These are phyloP conservation scores for Aureobasidium uvarum DNA, from an alignment of 2,329 filamentous ascomycete species.

Conservation along the genomic window DNA sequence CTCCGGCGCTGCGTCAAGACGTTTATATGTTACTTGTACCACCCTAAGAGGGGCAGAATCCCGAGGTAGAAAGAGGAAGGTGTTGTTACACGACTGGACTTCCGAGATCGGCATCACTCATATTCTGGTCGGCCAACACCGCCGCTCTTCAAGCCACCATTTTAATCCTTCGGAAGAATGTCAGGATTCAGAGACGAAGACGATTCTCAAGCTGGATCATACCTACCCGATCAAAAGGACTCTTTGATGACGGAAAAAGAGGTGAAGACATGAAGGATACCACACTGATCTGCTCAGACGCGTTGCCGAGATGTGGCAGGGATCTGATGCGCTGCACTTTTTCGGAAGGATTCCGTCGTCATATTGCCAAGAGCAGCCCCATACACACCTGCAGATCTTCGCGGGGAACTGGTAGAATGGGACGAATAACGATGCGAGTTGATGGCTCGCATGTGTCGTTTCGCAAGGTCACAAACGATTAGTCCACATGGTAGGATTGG, in stretches of 20 bases:
- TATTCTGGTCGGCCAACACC: background rate
- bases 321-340: background rate
- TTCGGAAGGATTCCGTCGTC: conserved; percentile 20
- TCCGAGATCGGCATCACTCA: conserved; percentile 17
- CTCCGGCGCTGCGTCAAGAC: background rate
- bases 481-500: background rate
- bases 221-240: background rate
- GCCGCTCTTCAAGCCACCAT: conserved; percentile 4
- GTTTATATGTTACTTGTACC: background rate
- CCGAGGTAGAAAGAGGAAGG: conserved; percentile 19
- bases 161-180: conserved; percentile 7
- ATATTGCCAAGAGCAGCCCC: conserved; percentile 20
- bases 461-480: conserved; percentile 5
- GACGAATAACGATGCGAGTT: conserved; percentile 20
- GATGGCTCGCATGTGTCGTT: conserved; percentile 21
- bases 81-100: conserved; percentile 6
- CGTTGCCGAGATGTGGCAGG: background rate
- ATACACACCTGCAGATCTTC: conserved; percentile 22
- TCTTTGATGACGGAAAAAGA: background rate
- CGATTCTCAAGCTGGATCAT: too few species aligned
- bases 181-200: background rate
- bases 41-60: background rate
- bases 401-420: conserved; percentile 8
- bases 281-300: background rate
- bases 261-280: background rate